Evolutionary conservation across 768 basidiomycete genomes (phyloP), one percentile per base, ranked within the genome.

Genomic region (Lepiota brunneoincarnata): DNA sequence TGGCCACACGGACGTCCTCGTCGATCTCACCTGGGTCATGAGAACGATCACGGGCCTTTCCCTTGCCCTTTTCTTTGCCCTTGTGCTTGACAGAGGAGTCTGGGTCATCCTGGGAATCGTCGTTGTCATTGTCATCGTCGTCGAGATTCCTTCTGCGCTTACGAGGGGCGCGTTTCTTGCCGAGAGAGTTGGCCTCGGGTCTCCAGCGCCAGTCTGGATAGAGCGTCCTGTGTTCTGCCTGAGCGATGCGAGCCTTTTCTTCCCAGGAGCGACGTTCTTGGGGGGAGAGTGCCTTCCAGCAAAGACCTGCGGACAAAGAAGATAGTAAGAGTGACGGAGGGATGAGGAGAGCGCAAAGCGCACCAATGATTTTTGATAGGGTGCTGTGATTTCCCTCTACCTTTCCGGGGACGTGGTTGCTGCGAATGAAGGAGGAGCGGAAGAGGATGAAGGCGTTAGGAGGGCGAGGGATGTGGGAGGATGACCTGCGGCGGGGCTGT

Each of bases 361-460:
- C 61, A 85, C 89, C 89, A 55, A 91, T 87, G 61, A 91, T 90
- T 74, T 91, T 91, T 57, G 87, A 89, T 47, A 91, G 75, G 6
- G 82, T 85, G 63, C 85, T 85, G 59, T 89, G 87, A 60, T 89
- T 91, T 0, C 87, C 88, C 62, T 91, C 89, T 49, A 89, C 88
- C 66, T 83, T 82, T 35, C 81, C 86, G 2, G 89, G 84, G 46
- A 90, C 83, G 60, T 84, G 82, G 66, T 88, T 81, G 61, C 81
- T 83, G 28, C 79, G 77, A 67, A 91, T 88, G 70, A 91, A 90
- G 26, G 81, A 83, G 20, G 86, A 87, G 60, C 89, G 82, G 69
- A 90, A 91, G 67, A 91, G 84, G 61, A 91, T 91, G 72, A 91
- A 91, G 55, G 89, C 89, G 69, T 90, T 91, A 21, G 89, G 89